Percentiles rank a stretch among this genome's conserved stretches.
These are phyloP conservation scores for Aspergillus fumigatiaffinis DNA, from an alignment of 2,329 filamentous ascomycete species.

Conservation along the genomic window DNA sequence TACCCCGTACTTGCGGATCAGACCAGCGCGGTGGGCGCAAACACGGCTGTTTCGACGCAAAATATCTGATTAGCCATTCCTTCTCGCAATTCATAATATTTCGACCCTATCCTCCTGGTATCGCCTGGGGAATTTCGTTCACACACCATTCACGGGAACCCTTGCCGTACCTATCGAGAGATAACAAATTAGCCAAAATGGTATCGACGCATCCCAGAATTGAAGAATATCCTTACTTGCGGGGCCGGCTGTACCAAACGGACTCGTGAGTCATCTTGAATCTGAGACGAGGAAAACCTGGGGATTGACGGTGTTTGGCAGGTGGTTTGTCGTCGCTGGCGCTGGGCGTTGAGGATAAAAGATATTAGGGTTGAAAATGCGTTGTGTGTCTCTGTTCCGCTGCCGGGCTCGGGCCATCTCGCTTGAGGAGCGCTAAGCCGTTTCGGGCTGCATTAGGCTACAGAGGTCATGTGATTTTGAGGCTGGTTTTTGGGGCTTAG, in stretches of 20 bases:
- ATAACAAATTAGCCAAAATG: slow-evolving; percentile 17
- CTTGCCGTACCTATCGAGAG: slow-evolving; percentile 63
- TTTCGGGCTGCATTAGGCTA: slow-evolving; percentile 8
- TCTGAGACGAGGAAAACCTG: slow-evolving; percentile 26
- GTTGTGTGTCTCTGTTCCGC: slow-evolving; percentile 29
- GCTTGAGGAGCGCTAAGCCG: slow-evolving; percentile 27
- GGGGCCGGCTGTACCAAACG: slow-evolving; percentile 98
- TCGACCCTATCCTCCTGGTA: neutral
- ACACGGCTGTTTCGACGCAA: slow-evolving; percentile 56
- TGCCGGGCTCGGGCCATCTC: slow-evolving; percentile 28
- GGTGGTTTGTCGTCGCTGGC: slow-evolving; percentile 33
- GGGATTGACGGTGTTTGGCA: slow-evolving; percentile 34
- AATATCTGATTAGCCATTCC: slow-evolving; percentile 23
- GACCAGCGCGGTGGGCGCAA: slow-evolving; percentile 94
- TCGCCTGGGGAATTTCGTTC: slow-evolving; percentile 11
- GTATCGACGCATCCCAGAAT: slow-evolving; percentile 1
- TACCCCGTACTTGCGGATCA: slow-evolving; percentile 97
- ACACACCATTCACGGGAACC: slow-evolving; percentile 89
- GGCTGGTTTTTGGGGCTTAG: neutral
- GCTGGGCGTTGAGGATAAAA: slow-evolving; percentile 30
- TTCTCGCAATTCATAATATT: slow-evolving; percentile 2
- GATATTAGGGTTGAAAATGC: slow-evolving; percentile 30
- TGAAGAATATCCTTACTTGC: slow-evolving; percentile 58
- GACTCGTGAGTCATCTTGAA: slow-evolving; percentile 84
- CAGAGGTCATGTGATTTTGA: slow-evolving; percentile 10